These are phyloP conservation scores for Eimeria necatrix DNA, from an alignment of 169 alveolate genomes.

Conservation along the genomic window DNA sequence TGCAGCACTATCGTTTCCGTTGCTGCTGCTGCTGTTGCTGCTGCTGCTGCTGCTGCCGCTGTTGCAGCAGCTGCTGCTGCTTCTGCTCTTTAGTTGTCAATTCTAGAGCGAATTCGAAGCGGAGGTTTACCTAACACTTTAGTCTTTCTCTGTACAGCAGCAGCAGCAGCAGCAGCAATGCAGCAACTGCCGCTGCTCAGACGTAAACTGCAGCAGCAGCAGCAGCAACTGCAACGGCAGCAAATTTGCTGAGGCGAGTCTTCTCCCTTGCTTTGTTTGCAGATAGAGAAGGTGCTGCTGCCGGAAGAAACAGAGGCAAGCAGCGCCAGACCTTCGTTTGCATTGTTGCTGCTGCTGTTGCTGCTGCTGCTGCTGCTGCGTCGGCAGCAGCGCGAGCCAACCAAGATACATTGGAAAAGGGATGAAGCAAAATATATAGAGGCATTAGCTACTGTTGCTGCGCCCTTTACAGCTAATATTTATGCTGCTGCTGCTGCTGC, in stretches of 20 bases:
- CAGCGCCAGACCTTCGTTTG: not conserved
- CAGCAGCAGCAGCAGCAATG: not conserved
- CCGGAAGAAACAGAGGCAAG: constrained; percentile 8
- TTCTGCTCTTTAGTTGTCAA: no score
- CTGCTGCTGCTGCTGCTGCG: constrained; percentile 1
- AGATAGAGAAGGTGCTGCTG: constrained; percentile 15
- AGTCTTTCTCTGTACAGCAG: not conserved
- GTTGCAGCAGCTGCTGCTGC: constrained; percentile 26
- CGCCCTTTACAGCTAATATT: not conserved
- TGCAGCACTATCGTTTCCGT: not conserved
- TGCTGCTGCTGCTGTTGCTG: not conserved
- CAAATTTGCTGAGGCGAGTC: not conserved
- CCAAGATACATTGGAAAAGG: not conserved
- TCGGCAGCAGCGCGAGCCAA: not conserved
- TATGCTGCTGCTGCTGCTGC: not conserved
- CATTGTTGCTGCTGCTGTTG: constrained; percentile 20
- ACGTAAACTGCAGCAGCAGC: not conserved
- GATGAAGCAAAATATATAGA: not conserved
- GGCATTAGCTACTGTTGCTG: not conserved
- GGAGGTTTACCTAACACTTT: no score
- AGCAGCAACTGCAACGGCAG: not conserved
- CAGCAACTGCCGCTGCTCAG: not conserved
- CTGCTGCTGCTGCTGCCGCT: constrained; percentile 19
- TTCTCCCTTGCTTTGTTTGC: not conserved
- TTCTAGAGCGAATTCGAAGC: no score